These are phyloP conservation scores for Obba rivulosa DNA, from an alignment of 768 basidiomycete genomes.

Conservation along the genomic window DNA sequence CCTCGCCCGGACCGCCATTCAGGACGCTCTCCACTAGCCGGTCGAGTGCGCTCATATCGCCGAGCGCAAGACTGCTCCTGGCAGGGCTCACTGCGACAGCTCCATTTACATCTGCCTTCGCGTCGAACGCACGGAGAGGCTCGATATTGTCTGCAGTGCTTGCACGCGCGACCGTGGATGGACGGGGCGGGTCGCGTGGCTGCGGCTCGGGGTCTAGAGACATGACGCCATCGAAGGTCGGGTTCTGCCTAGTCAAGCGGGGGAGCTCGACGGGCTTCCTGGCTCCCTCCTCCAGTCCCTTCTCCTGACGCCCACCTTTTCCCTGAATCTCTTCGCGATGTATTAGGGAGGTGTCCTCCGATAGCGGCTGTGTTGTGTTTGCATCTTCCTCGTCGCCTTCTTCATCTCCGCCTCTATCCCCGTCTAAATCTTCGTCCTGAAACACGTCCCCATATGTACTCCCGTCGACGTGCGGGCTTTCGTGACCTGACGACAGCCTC, in stretches of 20 bases:
- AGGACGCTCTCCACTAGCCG: slow-evolving; percentile 32
- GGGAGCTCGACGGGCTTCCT: background rate
- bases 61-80: slow-evolving; percentile 18
- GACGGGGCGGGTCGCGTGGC: slow-evolving; percentile 28
- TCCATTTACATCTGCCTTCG: no score
- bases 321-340: background rate
- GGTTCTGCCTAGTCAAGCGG: slow-evolving; percentile 16
- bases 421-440: no score
- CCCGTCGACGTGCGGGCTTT: no score
- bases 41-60: slow-evolving; percentile 38
- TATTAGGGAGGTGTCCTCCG: background rate
- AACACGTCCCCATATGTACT: no score
- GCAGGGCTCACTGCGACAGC: no score
- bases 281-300: background rate
- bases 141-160: slow-evolving; percentile 16
- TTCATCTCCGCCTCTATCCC: background rate
- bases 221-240: slow-evolving; percentile 29
- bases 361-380: slow-evolving; percentile 1
- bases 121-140: slow-evolving; percentile 12
- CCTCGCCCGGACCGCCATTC: slow-evolving; percentile 9
- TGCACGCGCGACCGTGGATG: slow-evolving; percentile 19
- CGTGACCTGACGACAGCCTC: no score
- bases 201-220: slow-evolving; percentile 28
- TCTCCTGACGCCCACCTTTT: background rate
- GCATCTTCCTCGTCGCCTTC: background rate